Evolutionary conservation across 768 basidiomycete genomes (phyloP), one percentile per base, ranked within the genome.

Genomic region (Naematelia aurantialba): DNA sequence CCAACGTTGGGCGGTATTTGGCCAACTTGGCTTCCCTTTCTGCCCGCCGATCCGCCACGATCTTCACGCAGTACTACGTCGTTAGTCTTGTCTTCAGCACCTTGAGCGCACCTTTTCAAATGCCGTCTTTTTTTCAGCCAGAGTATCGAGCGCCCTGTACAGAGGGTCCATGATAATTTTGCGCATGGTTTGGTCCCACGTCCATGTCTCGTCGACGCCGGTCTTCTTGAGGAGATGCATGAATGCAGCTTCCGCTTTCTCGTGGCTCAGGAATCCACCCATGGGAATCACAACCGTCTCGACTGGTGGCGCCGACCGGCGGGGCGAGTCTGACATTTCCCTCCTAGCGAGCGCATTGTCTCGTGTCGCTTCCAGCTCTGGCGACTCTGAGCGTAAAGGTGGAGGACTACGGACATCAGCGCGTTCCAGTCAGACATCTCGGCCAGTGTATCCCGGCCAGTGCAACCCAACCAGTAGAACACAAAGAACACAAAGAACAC

Each of bases 151-250:
- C 45, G 91, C 88, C 80, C 91, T 93, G 80, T 97, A 99, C 65
- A 96, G 78, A 45, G 96, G 94, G 81, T 98, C 94, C 68, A 91
- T 97, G 78, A 99, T 94, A 78, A 96, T 91, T 69, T 90, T 88
- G 74, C 93, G 84, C 89, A 98, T 96, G 53, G 92, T 91, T 79
- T 89, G 86, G 76, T 99, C 96, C 96, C 96, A 99, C 31, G 91
- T 91, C 89, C 90, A 97, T 63, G 83, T 86, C 46, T 88, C 85
- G 77, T 91, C 89, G 45, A 98, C 88, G 29, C 89, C 89, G 47
- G 89, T 87, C 79, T 90, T 91, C 67, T 87, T 83, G 67, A 99
- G 79, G 57, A 99, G 80, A 79, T 89, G 89, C 70, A 86, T 85
- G 76, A 99, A 99, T 12, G 93, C 96, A 72, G 89, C 89, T 76